Conservation (phyloP, 306 rosid genomes). For the peach (Prunus persica) region Prunus_persica_NCBIv2 NC_034014.1:28652001-28652500, state of each 20-base stretch:
- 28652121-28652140: not conserved
- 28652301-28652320: conserved; percentile 22
- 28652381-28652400: conserved; percentile 22
- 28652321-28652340: conserved; percentile 39
- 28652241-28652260: conserved; percentile 21
- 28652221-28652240: conserved; percentile 15
- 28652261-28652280: too few relatives aligned
- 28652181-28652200: not conserved
- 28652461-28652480: conserved; percentile 13
- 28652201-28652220: not conserved
- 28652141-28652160: not conserved
- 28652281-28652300: too few relatives aligned
- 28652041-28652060: not conserved
- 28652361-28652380: conserved; percentile 7
- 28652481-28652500: conserved; percentile 21
- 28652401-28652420: conserved; percentile 18
- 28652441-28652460: conserved; percentile 21
- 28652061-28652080: too few relatives aligned
- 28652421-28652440: conserved; percentile 24
- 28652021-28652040: too few relatives aligned
- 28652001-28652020: too few relatives aligned
- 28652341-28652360: conserved; percentile 22
- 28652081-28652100: not conserved
- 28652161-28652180: not conserved
- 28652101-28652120: not conserved